Evolutionary conservation across 2,329 filamentous ascomycete species (phyloP).

Genomic region (Bipolaris oryzae): DNA sequence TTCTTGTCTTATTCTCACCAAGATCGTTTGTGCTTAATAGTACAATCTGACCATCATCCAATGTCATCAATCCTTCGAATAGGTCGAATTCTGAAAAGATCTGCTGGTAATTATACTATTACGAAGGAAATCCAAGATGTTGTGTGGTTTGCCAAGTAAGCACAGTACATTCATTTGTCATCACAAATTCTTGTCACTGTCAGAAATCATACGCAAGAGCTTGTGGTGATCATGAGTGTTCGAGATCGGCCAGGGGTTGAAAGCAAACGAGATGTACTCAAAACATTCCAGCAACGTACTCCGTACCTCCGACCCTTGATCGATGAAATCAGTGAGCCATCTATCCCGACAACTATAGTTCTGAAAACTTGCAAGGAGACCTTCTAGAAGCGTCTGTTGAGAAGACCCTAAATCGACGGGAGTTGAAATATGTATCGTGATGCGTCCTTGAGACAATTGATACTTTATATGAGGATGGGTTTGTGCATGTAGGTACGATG

Average conservation of each 20-base stretch:
- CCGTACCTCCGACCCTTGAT: conserved; percentile 33
- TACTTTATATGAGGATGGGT: conserved; percentile 33
- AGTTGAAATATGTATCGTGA: conserved; percentile 27
- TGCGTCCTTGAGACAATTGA: conserved; percentile 31
- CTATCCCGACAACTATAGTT: conserved; percentile 26
- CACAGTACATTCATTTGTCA: background rate
- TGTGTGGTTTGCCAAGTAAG: conserved; percentile 30
- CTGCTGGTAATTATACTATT: conserved; percentile 20
- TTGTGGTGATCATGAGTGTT: conserved; percentile 36
- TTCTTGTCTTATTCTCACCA: background rate
- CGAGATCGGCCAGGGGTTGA: conserved; percentile 25
- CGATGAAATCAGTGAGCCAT: conserved; percentile 35
- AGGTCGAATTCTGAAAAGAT: conserved; percentile 22
- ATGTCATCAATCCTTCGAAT: conserved; percentile 18
- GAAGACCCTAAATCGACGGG: conserved; percentile 22
- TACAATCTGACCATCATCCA: background rate
- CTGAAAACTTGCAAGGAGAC: conserved; percentile 31
- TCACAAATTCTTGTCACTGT: background rate
- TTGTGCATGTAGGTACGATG: conserved; percentile 32
- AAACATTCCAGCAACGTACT: conserved; percentile 30
- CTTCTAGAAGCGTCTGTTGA: conserved; percentile 19
- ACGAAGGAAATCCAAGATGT: conserved; percentile 25
- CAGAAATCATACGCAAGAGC: conserved; percentile 15
- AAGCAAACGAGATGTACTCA: conserved; percentile 38
- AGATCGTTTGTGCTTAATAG: background rate